phyloP scores from a whole-genome alignment of 1,284 basidiomycete species.

The Exobasidium cylindrosporum region DNA sequence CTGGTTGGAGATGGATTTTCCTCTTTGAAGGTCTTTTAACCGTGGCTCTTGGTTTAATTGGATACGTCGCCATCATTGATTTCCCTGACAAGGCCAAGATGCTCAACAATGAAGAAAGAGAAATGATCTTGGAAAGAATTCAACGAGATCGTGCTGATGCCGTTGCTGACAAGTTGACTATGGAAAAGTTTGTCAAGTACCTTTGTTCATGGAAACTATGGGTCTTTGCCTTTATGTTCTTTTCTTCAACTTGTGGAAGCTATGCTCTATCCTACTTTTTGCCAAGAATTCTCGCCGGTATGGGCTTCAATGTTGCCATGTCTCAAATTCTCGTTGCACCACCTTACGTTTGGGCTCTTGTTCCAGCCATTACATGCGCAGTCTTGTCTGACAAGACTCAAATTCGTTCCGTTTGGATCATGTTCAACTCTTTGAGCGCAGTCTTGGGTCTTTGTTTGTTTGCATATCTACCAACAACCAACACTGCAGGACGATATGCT shows the following conservation, averaged over 20 bases:
- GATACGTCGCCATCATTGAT: constrained; percentile 49
- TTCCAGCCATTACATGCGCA: constrained; percentile 54
- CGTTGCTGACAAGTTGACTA: constrained; percentile 55
- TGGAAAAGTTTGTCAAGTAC: constrained; percentile 52
- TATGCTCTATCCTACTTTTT: constrained; percentile 55
- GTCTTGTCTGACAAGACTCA: constrained; percentile 54
- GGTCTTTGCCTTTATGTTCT: constrained; percentile 57
- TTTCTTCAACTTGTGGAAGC: constrained; percentile 36
- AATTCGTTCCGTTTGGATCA: constrained; percentile 55
- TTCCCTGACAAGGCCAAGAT: constrained; percentile 60
- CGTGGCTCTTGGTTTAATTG: constrained; percentile 28
- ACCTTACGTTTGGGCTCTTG: constrained; percentile 31
- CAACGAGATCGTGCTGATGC: constrained; percentile 58
- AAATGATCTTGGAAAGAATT: constrained; percentile 56
- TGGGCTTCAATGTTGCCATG: constrained; percentile 52
- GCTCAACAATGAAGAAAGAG: constrained; percentile 56
- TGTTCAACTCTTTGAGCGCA: constrained; percentile 50
- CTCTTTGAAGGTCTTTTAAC: constrained; percentile 34
- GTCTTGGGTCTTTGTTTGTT: constrained; percentile 56
- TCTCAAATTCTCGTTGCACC: constrained; percentile 50
- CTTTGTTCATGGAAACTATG: constrained; percentile 57
- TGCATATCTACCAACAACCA: constrained; percentile 32
- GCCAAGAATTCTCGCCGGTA: constrained; percentile 56
- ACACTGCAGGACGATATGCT: constrained; percentile 54
- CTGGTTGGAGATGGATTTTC: constrained; percentile 53